A percentile compares a stretch with the other conserved stretches of the same genome.
Conservation (phyloP, 352 stramenopile genomes). For the Phytopythium cucurbitacearum region DNA sequence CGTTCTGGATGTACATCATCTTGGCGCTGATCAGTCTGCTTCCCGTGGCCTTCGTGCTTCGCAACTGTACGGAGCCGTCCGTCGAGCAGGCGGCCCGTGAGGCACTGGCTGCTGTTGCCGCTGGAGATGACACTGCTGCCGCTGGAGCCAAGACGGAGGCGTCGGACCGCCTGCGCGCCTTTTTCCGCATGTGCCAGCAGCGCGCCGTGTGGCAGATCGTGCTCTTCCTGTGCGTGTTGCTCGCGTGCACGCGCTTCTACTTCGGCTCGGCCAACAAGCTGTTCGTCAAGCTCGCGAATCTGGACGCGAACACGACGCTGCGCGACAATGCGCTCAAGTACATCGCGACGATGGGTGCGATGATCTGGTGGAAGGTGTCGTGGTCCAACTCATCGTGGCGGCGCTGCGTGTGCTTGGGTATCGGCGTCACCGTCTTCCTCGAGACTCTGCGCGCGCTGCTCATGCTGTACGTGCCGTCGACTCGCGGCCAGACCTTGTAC, state of each 20-base stretch:
- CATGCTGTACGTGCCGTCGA: constrained; percentile 46
- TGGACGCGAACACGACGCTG: constrained; percentile 38
- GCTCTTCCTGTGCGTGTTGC: constrained; percentile 57
- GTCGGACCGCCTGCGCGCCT: constrained; percentile 21
- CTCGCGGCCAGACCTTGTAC: constrained; percentile 40
- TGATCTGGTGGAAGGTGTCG: constrained; percentile 54
- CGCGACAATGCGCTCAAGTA: constrained; percentile 49
- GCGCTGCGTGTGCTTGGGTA: constrained; percentile 26
- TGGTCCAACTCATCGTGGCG: constrained; percentile 44
- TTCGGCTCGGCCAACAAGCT: constrained; percentile 40
- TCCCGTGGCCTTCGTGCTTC: constrained; percentile 55
- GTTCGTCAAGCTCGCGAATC: constrained; percentile 25
- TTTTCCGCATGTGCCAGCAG: constrained; percentile 73
- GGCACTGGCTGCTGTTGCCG: constrained; percentile 16
- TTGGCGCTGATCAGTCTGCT: constrained; percentile 50
- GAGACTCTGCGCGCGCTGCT: constrained; percentile 58
- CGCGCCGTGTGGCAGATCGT: constrained; percentile 75
- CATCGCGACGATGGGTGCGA: constrained; percentile 40
- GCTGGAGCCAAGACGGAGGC: constrained; percentile 6
- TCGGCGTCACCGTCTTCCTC: constrained; percentile 35
- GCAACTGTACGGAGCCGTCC: constrained; percentile 53
- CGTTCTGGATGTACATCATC: constrained; percentile 42
- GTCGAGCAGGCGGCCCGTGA: constrained; percentile 22
- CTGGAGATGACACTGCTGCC: constrained; percentile 21
- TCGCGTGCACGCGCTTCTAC: constrained; percentile 51